phyloP scores from a whole-genome alignment of 2,329 filamentous ascomycete species.

The Trichophyton schoenleinii region DNA sequence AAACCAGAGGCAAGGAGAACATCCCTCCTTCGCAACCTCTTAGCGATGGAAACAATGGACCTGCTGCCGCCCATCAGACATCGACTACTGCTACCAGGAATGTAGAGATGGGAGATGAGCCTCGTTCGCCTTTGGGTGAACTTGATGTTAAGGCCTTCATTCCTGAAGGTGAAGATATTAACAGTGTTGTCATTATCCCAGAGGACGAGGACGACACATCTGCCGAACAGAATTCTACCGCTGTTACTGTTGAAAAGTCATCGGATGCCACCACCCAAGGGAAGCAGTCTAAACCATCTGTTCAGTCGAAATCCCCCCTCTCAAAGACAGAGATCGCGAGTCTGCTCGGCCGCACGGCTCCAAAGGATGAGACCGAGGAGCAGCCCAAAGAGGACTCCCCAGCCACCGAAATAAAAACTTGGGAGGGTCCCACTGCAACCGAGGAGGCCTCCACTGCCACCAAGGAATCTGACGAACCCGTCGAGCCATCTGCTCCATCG shows the following conservation, averaged over 20 bases:
- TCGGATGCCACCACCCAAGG: neutral
- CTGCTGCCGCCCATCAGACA: slow-evolving; percentile 45
- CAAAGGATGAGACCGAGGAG: slow-evolving; percentile 18
- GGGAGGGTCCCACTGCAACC: slow-evolving; percentile 56
- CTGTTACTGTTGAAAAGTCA: neutral
- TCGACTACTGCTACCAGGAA: slow-evolving; percentile 22
- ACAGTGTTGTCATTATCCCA: neutral
- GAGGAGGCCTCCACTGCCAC: slow-evolving; percentile 32
- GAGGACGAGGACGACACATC: slow-evolving; percentile 6
- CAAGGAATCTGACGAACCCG: neutral
- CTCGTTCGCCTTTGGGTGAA: slow-evolving; percentile 54
- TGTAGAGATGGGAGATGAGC: slow-evolving; percentile 50
- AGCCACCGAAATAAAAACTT: slow-evolving; percentile 47
- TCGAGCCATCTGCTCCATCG: neutral
- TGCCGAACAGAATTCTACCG: neutral
- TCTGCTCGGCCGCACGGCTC: slow-evolving; percentile 15
- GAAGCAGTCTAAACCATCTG: neutral
- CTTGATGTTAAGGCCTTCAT: slow-evolving; percentile 58
- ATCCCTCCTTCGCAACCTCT: slow-evolving; percentile 49
- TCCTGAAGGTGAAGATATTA: slow-evolving; percentile 42
- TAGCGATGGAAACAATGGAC: slow-evolving; percentile 31
- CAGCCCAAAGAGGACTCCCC: slow-evolving; percentile 30
- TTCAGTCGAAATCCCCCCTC: slow-evolving; percentile 5
- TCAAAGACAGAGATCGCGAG: slow-evolving; percentile 10
- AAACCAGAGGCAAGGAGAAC: slow-evolving; percentile 80